Evolutionary conservation across 768 basidiomycete genomes (phyloP).

Genomic region (Cyclocybe cylindracea): DNA sequence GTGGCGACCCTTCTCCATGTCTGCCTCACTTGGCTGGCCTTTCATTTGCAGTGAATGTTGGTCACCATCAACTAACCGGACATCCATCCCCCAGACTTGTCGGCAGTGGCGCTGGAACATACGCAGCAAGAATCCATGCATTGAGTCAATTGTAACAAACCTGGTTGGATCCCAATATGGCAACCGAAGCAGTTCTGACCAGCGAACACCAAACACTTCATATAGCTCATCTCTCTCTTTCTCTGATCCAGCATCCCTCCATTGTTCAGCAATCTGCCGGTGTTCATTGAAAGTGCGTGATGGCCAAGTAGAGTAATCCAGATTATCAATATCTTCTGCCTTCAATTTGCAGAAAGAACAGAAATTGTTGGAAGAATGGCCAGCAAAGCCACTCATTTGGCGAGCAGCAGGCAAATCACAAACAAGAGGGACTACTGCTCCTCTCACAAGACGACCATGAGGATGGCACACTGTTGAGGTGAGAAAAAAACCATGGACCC

Average conservation of each 20-base stretch:
- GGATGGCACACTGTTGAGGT: conserved; percentile 16
- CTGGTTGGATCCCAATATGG: conserved; percentile 14
- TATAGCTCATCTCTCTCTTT: background rate
- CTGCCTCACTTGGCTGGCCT: background rate
- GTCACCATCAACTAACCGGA: conserved; percentile 2
- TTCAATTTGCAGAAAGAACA: conserved; percentile 8
- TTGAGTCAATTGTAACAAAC: conserved; percentile 12
- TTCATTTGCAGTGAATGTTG: background rate
- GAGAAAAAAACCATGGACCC: conserved; percentile 27
- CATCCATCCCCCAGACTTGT: conserved; percentile 10
- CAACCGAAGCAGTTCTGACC: conserved; percentile 8
- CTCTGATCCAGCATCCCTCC: conserved; percentile 1
- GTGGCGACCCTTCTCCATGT: background rate
- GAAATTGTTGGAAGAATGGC: conserved; percentile 2
- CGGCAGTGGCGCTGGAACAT: conserved; percentile 11
- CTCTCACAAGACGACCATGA: conserved; percentile 23
- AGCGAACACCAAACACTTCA: conserved; percentile 1
- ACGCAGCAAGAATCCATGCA: conserved; percentile 14
- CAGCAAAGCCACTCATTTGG: conserved; percentile 26
- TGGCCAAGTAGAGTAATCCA: conserved; percentile 2
- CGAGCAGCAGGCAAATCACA: conserved; percentile 34
- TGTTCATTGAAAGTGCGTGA: background rate
- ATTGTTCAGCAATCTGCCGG: background rate
- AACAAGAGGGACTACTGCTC: conserved; percentile 29
- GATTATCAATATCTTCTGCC: background rate